A percentile compares a stretch with the other conserved stretches of the same genome.
Conservation (phyloP, 768 basidiomycete genomes). For the Psilocybe subaeruginosa region DNA sequence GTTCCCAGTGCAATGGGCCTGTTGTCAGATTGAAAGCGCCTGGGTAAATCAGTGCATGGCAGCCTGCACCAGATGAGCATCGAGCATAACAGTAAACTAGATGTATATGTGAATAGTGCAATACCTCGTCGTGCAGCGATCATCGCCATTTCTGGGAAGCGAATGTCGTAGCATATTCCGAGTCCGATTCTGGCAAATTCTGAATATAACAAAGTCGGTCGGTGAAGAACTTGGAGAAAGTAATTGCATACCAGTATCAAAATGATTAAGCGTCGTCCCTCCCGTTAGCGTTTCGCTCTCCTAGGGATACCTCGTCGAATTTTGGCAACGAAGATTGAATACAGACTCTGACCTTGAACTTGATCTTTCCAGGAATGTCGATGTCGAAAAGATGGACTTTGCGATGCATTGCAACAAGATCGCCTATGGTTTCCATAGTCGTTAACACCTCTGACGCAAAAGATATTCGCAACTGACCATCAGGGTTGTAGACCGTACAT, state of each 20-base stretch:
- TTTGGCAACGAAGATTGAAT: neutral
- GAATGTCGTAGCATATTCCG: constrained; percentile 95
- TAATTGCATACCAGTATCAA: constrained; percentile 77
- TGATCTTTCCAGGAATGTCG: constrained; percentile 92
- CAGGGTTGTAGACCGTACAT: constrained; percentile 85
- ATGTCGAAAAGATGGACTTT: constrained; percentile 99
- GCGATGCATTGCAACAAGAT: constrained; percentile 85
- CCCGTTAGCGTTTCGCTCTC: constrained; percentile 88
- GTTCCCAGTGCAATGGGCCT: constrained; percentile 95
- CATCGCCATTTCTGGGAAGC: constrained; percentile 94
- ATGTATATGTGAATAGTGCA: neutral
- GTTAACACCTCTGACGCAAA: neutral
- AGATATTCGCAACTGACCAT: constrained; percentile 44
- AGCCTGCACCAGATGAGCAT: constrained; percentile 51
- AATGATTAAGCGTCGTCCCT: constrained; percentile 72
- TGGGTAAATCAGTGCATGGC: constrained; percentile 89
- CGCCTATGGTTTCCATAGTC: constrained; percentile 49
- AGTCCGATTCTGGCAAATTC: constrained; percentile 98
- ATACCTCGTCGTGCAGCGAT: constrained; percentile 84
- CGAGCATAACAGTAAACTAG: neutral
- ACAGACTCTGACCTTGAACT: constrained; percentile 67
- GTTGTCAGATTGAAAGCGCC: constrained; percentile 96
- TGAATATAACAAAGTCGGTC: constrained; percentile 28
- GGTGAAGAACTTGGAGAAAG: neutral
- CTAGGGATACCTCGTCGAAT: constrained; percentile 37